Evolutionary conservation across 768 basidiomycete genomes (phyloP).

Genomic region (Xerocomellus intermedius): DNA sequence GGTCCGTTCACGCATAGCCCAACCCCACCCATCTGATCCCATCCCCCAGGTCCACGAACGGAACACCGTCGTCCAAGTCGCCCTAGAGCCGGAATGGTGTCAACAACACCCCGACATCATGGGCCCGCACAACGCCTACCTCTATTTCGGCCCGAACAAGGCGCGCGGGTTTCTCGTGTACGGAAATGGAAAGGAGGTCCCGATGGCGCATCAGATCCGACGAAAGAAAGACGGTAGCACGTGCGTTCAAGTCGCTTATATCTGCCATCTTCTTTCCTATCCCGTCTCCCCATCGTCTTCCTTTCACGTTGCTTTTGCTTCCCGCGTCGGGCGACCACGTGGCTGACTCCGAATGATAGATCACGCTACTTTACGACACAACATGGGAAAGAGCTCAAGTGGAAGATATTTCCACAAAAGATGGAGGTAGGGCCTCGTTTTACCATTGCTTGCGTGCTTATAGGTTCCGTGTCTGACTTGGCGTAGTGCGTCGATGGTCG

Average conservation of each 20-base stretch:
- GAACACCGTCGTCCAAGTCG: constrained; percentile 62
- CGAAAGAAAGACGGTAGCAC: constrained; percentile 60
- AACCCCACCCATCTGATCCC: neutral
- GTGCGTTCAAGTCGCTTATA: constrained; percentile 41
- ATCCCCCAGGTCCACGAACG: constrained; percentile 46
- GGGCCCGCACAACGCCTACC: constrained; percentile 76
- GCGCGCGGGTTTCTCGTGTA: constrained; percentile 64
- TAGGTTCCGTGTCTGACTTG: constrained; percentile 1
- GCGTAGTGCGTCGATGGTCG: constrained; percentile 63
- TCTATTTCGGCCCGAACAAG: constrained; percentile 70
- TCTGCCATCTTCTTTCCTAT: neutral
- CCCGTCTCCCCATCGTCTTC: neutral
- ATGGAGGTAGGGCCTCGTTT: constrained; percentile 59
- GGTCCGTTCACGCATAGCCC: constrained; percentile 13
- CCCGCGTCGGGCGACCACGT: neutral
- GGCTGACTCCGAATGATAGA: constrained; percentile 35
- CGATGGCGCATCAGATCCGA: constrained; percentile 57
- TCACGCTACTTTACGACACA: constrained; percentile 75
- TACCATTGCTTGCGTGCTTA: neutral
- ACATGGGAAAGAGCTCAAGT: constrained; percentile 71
- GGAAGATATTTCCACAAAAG: constrained; percentile 59
- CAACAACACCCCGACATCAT: constrained; percentile 67
- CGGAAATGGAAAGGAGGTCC: constrained; percentile 55
- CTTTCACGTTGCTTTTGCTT: too few species aligned
- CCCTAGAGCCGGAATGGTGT: constrained; percentile 65